These are phyloP conservation scores for Tremella yokohamensis DNA, from an alignment of 768 basidiomycete genomes.

Conservation along the genomic window DNA sequence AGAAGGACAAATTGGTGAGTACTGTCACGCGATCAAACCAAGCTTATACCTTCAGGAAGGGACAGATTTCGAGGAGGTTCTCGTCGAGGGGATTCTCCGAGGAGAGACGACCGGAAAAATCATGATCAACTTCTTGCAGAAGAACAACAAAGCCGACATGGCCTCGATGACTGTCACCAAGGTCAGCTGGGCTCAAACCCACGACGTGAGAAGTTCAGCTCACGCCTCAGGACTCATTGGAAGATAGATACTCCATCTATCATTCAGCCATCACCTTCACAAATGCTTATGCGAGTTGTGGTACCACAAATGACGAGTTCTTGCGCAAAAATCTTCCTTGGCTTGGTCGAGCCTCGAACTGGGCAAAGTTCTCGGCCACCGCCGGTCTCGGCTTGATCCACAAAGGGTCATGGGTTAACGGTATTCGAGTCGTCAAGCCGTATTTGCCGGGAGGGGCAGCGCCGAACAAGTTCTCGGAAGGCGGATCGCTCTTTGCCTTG, in stretches of 20 bases:
- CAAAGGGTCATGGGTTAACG: slow-evolving; percentile 92
- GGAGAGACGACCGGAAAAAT: slow-evolving; percentile 89
- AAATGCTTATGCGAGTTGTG: slow-evolving; percentile 98
- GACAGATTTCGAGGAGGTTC: slow-evolving; percentile 52
- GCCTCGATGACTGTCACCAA: slow-evolving; percentile 89
- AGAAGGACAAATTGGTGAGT: background rate
- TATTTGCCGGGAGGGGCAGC: slow-evolving; percentile 71
- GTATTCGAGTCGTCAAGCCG: slow-evolving; percentile 84
- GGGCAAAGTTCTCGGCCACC: slow-evolving; percentile 98
- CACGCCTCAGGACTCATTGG: slow-evolving; percentile 68
- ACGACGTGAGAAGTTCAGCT: background rate
- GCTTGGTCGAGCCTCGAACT: slow-evolving; percentile 90
- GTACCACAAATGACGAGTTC: slow-evolving; percentile 90
- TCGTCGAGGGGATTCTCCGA: slow-evolving; percentile 70
- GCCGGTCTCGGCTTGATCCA: slow-evolving; percentile 96
- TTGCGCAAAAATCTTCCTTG: slow-evolving; percentile 94
- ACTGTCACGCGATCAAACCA: background rate
- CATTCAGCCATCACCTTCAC: slow-evolving; percentile 94
- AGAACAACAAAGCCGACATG: slow-evolving; percentile 88
- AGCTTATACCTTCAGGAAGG: slow-evolving; percentile 14
- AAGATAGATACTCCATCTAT: slow-evolving; percentile 92
- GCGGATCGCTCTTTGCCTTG: slow-evolving; percentile 90
- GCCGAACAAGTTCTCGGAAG: slow-evolving; percentile 86
- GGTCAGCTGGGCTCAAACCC: slow-evolving; percentile 55
- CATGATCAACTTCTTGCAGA: slow-evolving; percentile 90